phyloP scores from a whole-genome alignment of 768 basidiomycete genomes.

The Auricularia cornea region DNA sequence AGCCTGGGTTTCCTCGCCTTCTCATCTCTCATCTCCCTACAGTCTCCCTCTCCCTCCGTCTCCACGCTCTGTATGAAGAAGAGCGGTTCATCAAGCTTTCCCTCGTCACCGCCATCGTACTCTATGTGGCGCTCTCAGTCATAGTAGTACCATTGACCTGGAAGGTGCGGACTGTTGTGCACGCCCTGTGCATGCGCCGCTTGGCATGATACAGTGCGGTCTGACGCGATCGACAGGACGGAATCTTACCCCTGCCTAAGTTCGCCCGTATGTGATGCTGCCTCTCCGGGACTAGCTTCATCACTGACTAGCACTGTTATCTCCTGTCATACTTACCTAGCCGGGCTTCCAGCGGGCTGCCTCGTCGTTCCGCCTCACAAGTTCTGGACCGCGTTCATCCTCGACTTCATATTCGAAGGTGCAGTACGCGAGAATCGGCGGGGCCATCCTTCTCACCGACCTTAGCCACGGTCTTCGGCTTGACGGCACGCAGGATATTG shows the following conservation, averaged over 20 bases:
- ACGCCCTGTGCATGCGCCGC: not conserved
- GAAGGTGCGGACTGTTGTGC: not conserved
- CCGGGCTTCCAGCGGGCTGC: not conserved
- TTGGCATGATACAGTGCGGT: not conserved
- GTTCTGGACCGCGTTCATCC: not conserved
- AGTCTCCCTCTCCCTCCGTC: not conserved
- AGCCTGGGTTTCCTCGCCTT: not conserved
- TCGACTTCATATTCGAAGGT: not conserved
- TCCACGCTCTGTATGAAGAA: not conserved
- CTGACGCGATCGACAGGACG: not conserved
- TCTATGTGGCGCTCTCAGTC: not conserved
- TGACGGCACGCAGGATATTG: not conserved
- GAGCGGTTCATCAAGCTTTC: not conserved
- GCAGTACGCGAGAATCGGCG: not conserved
- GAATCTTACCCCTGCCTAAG: not conserved
- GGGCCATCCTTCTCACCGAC: not conserved
- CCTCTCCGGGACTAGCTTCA: not conserved
- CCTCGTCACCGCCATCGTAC: not conserved
- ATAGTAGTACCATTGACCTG: not conserved
- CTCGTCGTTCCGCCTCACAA: not conserved
- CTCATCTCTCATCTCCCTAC: not conserved
- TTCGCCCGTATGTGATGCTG: not conserved
- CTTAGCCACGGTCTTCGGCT: too few species aligned
- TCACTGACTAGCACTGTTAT: not conserved
- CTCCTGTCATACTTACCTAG: not conserved